phyloP scores from a whole-genome alignment of 1,284 basidiomycete species.

The Heliocybe sulcata region DNA sequence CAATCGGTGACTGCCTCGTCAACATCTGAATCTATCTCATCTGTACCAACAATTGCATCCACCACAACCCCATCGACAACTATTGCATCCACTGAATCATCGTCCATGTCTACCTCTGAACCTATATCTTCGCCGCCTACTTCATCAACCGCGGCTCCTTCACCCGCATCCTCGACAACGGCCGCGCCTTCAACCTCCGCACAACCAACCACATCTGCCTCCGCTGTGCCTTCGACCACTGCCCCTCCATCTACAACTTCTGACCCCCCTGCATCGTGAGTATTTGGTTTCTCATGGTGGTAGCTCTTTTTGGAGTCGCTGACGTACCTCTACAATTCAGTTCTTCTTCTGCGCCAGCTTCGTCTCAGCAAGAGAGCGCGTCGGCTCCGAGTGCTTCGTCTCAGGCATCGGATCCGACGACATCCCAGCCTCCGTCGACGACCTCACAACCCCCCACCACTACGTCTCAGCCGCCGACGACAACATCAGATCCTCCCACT shows the following conservation, averaged over 20 bases:
- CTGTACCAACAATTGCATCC: constrained; percentile 1
- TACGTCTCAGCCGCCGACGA: constrained; percentile 8
- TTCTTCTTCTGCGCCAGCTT: not conserved
- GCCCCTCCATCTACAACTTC: not conserved
- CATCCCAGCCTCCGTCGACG: constrained; percentile 9
- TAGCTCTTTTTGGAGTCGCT: not conserved
- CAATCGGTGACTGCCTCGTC: not conserved
- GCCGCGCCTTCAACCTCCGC: not conserved
- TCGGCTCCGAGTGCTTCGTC: not conserved
- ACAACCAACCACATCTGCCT: constrained; percentile 1
- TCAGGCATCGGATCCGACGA: not conserved
- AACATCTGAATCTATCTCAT: not conserved
- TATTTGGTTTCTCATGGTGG: not conserved
- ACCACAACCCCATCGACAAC: not conserved
- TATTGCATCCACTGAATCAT: too few relatives aligned
- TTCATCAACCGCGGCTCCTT: not conserved
- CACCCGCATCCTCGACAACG: too few relatives aligned
- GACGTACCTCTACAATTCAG: too few relatives aligned
- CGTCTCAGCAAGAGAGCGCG: not conserved
- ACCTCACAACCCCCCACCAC: constrained; percentile 9
- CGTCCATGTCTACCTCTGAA: not conserved
- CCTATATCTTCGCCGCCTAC: not conserved
- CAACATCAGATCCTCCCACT: constrained; percentile 11
- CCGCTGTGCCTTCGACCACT: not conserved
- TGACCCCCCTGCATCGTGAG: not conserved